Evolutionary conservation across 345 rosid genomes (phyloP), one percentile per base, ranked within the genome.

Genomic region (Dipteronia dyeriana): DNA sequence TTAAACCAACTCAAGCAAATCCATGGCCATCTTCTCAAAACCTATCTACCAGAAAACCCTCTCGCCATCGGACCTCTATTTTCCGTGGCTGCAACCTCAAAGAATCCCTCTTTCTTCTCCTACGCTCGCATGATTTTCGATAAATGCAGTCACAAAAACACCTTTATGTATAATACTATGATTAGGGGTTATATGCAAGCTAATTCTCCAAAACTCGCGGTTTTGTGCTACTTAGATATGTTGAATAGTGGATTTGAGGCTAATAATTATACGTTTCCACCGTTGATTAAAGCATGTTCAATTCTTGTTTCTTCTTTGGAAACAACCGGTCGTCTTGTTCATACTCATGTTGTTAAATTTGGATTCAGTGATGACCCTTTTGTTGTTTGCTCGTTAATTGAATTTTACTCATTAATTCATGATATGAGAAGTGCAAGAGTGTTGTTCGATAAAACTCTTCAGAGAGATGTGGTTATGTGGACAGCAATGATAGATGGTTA

Each of bases 321-420:
- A n/a, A 11, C 12, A 10, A 7, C 59, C 13, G 84, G 86, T 7
- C 25, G 39, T 39, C 70, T 84, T 66, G 82, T 73, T 14, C 86
- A 84, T 81, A 76, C 79, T 43, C 86, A 81, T 65, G 80, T 63
- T 7, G 80, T 78, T 51, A 78, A 78, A 74, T 76, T 78, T 76
- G 84, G 86, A 23, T 76, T 78, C 26, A 26, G 14, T 17, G 53
- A 43, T 65, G 86, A 84, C 68, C 82, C 71, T 62, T 84, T 81
- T 76, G 84, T 76, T 57, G 75, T 75, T 39, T 78, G 86, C 76
- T 79, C 86, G 69, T 76, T 84, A 51, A 76, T 84, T n/a, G 86
- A 81, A 70, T 84, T 78, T 38, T 84, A 84, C 19, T 57, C 76
- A 4, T 60, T 51, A 53, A 51, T 45, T 41, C 29, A 66, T 13